A percentile compares a stretch with the other conserved stretches of the same genome.
Conservation (phyloP, 2,329 filamentous ascomycete genomes). For the Aspergillus sergii region DNA sequence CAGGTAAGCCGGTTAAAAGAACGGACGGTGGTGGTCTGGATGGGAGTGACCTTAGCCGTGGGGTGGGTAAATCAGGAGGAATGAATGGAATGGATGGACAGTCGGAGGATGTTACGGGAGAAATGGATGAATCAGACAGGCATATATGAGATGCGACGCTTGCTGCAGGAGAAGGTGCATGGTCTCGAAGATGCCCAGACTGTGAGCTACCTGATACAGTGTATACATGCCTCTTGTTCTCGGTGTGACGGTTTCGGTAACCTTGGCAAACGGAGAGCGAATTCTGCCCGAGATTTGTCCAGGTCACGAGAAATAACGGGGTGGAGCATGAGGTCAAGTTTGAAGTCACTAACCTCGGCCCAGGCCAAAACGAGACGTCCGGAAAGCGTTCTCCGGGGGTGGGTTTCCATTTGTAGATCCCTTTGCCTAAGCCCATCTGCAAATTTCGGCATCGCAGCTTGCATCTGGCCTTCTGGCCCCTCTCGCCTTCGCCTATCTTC, state of each 20-base stretch:
- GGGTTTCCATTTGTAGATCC: constrained; percentile 10
- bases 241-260: constrained; percentile 8
- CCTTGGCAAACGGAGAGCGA: background rate
- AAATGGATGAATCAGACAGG: background rate
- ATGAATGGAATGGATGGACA: background rate
- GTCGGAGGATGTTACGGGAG: too few species aligned
- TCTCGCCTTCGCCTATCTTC: constrained; percentile 11
- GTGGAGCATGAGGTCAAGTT: background rate
- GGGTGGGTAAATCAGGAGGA: background rate
- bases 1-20: background rate
- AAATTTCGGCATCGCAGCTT: background rate
- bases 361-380: constrained; percentile 9
- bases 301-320: constrained; percentile 5
- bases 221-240: too few species aligned
- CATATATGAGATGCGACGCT: background rate
- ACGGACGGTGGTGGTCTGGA: background rate
- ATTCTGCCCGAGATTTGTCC: background rate
- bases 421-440: constrained; percentile 7
- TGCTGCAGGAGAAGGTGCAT: constrained; percentile 1
- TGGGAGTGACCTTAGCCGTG: constrained; percentile 2
- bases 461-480: background rate
- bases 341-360: constrained; percentile 7
- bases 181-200: background rate
- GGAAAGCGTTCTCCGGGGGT: constrained; percentile 20
- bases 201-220: too few species aligned